Base-by-base conservation (phyloP, 495 filamentous ascomycete genomes). In the Penicillium paxilli region DNA sequence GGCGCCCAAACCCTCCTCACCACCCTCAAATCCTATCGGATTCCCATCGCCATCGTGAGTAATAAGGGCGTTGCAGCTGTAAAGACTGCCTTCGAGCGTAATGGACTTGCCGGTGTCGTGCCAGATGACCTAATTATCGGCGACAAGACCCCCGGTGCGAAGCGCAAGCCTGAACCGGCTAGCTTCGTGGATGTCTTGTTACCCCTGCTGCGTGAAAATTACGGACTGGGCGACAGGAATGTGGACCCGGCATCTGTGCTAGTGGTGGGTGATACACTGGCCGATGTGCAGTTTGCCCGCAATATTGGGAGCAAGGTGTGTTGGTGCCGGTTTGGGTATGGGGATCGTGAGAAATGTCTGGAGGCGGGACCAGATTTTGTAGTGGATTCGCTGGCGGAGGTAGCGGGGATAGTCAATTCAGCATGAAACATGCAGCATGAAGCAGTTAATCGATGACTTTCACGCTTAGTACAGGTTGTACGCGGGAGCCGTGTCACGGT, bases 11-110 rank as follows among this genome's bases (percentile, higher is more conserved):
- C 51, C 1, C 55, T 70, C 7, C 28, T 70, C 20, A 33, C 33
- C 3, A 12, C 47, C 16, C 40, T 69, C 2, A 52, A 49, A 22
- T 22, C 52, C 14, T 38, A n/a, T 17, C 42, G 51, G 2, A 48
- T 65, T 11, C 58, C 59, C 16, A 47, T 64, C 35, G 59, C 64
- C 1, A 65, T 70, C 12, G 56, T 70, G 16, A 67, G 55, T 30
- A 70, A 70, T 24, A 70, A 70, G 41, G 62, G 50, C 19, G 60
- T 61, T 3, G 54, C 32, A 5, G 67, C 67, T 0, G 57, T 69
- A 0, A 56, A 52, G 26, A 60, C 60, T 2, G 62, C 64, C 0
- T 47, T 70, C 38, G 41, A 48, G 30, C 54, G 50, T 16, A 54
- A 59, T 22, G 58, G 51, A 5, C 40, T 70, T 1, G 47, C 28